Percentiles rank a stretch among this genome's conserved stretches.
Evolutionary conservation across 192 early-diverging fungal species (phyloP).

Genomic region (Rhizophagus clarus): DNA sequence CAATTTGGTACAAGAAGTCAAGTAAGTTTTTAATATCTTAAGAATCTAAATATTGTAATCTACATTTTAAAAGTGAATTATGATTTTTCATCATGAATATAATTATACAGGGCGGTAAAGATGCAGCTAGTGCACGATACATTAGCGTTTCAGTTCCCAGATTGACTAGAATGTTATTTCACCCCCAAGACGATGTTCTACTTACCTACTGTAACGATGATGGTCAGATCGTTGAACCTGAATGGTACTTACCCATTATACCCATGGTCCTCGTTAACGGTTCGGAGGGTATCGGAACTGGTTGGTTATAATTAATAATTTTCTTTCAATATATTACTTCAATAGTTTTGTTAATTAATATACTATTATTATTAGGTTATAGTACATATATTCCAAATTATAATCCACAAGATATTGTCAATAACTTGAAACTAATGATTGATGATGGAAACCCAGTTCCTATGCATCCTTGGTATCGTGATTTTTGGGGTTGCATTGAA

Average conservation of each 20-base stretch:
- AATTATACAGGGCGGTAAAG: conserved; percentile 75
- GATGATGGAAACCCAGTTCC: conserved; percentile 65
- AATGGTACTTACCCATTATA: conserved; percentile 90
- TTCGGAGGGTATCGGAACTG: conserved; percentile 94
- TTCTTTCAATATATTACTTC: not conserved
- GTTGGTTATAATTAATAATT: conserved; percentile 35
- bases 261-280: conserved; percentile 97
- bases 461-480: conserved; percentile 95
- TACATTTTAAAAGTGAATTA: no score
- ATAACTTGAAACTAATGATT: no score
- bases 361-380: conserved; percentile 48
- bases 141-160: conserved; percentile 78
- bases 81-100: conserved; percentile 35
- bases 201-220: conserved; percentile 87
- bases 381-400: conserved; percentile 77
- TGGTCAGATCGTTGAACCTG: conserved; percentile 89
- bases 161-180: conserved; percentile 78
- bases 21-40: conserved; percentile 33
- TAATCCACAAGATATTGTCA: conserved; percentile 86
- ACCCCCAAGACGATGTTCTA: conserved; percentile 81
- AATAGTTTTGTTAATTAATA: not conserved
- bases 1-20: conserved; percentile 91
- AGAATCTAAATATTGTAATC: not conserved
- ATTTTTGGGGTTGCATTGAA: conserved; percentile 82
- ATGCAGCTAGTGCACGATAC: conserved; percentile 89